phyloP scores from a whole-genome alignment of 2,329 filamentous ascomycete genomes.

The Colletotrichum sp. region DNA sequence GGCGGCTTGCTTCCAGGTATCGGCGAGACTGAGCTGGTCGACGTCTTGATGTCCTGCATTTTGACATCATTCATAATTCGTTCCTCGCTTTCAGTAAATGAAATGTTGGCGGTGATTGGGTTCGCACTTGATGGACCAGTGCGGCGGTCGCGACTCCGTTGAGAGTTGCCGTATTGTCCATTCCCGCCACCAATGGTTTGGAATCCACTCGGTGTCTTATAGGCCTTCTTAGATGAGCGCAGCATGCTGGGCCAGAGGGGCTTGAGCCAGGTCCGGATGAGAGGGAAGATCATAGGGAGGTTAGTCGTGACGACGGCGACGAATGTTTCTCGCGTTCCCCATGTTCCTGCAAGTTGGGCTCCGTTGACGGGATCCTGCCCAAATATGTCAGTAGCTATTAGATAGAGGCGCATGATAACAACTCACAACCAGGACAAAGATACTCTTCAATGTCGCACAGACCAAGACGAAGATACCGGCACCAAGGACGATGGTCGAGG shows the following conservation, averaged over 20 bases:
- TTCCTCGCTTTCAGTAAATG: constrained; percentile 43
- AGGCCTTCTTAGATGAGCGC: constrained; percentile 28
- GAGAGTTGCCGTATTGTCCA: constrained; percentile 17
- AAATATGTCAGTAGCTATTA: neutral
- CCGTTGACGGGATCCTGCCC: constrained; percentile 44
- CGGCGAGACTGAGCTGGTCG: constrained; percentile 20
- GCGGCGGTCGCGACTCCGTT: constrained; percentile 30
- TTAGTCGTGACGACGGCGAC: constrained; percentile 49
- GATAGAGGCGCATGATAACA: neutral
- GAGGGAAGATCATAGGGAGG: constrained; percentile 49
- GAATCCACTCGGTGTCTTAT: constrained; percentile 17
- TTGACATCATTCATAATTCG: constrained; percentile 47
- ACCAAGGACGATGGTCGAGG: constrained; percentile 39
- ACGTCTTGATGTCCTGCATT: constrained; percentile 38
- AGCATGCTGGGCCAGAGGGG: constrained; percentile 35
- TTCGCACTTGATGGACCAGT: constrained; percentile 33
- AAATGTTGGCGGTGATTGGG: constrained; percentile 37
- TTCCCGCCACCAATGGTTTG: constrained; percentile 19
- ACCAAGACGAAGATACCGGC: constrained; percentile 44
- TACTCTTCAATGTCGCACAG: constrained; percentile 40
- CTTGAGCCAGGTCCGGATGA: constrained; percentile 44
- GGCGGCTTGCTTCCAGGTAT: constrained; percentile 14
- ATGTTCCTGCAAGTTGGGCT: constrained; percentile 44
- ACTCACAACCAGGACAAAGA: constrained; percentile 40
- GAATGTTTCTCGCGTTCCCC: constrained; percentile 49